These are phyloP conservation scores for Malassezia equina DNA, from an alignment of 1,284 basidiomycete species.

Conservation along the genomic window DNA sequence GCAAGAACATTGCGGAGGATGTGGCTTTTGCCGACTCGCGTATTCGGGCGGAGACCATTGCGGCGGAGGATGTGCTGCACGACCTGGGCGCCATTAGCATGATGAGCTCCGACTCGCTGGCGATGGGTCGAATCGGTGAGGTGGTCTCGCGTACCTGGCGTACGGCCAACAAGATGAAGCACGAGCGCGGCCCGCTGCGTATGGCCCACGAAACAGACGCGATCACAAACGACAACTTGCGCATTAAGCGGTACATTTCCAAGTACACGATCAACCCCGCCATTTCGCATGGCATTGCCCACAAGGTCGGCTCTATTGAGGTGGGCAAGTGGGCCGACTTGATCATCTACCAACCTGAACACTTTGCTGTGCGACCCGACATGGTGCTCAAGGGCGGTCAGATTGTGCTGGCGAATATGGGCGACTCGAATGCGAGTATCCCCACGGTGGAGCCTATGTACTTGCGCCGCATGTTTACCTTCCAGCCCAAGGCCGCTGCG, in stretches of 20 bases:
- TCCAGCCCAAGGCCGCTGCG: conserved; percentile 62
- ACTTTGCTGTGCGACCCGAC: conserved; percentile 83
- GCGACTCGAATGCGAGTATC: conserved; percentile 75
- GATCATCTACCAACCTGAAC: conserved; percentile 83
- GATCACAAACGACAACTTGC: conserved; percentile 68
- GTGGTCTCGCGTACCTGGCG: conserved; percentile 88
- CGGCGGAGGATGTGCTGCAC: conserved; percentile 92
- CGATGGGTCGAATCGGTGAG: conserved; percentile 91
- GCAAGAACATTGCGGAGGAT: conserved; percentile 62
- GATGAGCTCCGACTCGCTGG: conserved; percentile 90
- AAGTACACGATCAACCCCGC: conserved; percentile 98
- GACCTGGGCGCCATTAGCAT: conserved; percentile 87
- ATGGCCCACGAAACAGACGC: conserved; percentile 52
- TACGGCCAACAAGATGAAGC: conserved; percentile 88
- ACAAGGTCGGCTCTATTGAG: conserved; percentile 74
- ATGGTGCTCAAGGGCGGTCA: conserved; percentile 89
- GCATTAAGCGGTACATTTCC: conserved; percentile 91
- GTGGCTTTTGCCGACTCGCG: conserved; percentile 93
- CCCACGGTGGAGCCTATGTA: conserved; percentile 82
- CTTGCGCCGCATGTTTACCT: conserved; percentile 80
- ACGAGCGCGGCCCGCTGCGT: conserved; percentile 62
- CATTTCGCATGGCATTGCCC: conserved; percentile 82
- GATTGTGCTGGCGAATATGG: conserved; percentile 82
- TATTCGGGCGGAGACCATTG: conserved; percentile 90
- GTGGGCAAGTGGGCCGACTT: conserved; percentile 80